Percentiles rank a stretch among this genome's conserved stretches.
Evolutionary conservation across 768 basidiomycete species (phyloP).

Genomic region (Boletus sp.): DNA sequence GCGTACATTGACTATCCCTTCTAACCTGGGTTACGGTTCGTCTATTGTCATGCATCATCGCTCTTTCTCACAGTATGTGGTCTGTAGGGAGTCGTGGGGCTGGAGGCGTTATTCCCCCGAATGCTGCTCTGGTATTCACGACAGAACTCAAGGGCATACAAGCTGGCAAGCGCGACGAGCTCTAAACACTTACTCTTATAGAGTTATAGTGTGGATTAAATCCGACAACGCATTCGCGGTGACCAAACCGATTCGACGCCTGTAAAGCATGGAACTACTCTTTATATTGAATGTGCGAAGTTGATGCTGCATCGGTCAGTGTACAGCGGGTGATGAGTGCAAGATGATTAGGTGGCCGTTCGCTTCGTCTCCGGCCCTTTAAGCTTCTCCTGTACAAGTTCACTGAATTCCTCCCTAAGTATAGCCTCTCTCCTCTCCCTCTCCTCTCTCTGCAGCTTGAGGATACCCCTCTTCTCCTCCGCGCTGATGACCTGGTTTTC

Average conservation of each 20-base stretch:
- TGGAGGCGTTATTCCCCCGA: constrained; percentile 71
- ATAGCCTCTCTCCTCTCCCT: constrained; percentile 86
- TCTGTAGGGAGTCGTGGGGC: constrained; percentile 67
- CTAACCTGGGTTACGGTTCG: constrained; percentile 79
- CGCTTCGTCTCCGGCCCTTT: constrained; percentile 43
- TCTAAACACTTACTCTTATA: constrained; percentile 34
- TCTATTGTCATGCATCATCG: constrained; percentile 3
- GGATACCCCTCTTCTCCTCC: constrained; percentile 94
- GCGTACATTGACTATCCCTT: constrained; percentile 83
- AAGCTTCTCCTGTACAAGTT: constrained; percentile 73
- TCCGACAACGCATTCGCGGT: background rate
- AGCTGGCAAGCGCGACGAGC: constrained; percentile 47
- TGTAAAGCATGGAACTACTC: background rate
- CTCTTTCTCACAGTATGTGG: background rate
- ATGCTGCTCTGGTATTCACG: constrained; percentile 81
- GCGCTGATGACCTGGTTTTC: constrained; percentile 99
- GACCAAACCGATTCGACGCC: background rate
- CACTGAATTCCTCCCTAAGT: constrained; percentile 85
- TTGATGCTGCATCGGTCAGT: background rate
- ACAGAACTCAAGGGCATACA: constrained; percentile 76
- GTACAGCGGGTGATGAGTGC: background rate
- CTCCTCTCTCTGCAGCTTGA: constrained; percentile 95
- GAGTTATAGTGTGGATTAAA: background rate
- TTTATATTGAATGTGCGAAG: background rate
- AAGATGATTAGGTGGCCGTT: constrained; percentile 6